Base-by-base conservation (phyloP, 352 stramenopile species). In the Phytophthora sp. region DNA sequence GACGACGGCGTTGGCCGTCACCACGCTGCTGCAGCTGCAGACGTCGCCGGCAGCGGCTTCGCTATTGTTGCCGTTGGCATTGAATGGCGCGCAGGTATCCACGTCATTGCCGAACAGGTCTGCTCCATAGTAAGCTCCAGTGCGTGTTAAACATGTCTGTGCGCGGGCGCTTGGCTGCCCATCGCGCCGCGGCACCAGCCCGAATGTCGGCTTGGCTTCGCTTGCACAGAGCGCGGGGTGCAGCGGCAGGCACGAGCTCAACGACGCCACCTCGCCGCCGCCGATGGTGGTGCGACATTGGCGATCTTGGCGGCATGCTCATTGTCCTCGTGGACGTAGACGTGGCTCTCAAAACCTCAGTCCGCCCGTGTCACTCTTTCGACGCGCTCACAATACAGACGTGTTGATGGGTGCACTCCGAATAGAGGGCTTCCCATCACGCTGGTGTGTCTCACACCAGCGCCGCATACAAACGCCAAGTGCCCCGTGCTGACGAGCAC, bases 391-490 rank as follows among this genome's bases (percentile, higher is more conserved):
- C 11, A 1, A 38, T n/a, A 38, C 32, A 10, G 32, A 38, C 35
- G 23, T 42, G 28, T 32, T 15, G 31, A n/a, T 39, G 34, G 34
- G 34, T 41, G 34, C 34, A 41, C 34, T 41, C 34, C 34, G 34
- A 41, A 41, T 41, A 41, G 15, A 41, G 21, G 30, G 15, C 38
- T 18, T 34, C 11, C 28, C 28, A 34, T n/a, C n/a, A 34, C 31
- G 18, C 24, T 49, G 11, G 32, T 56, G 12, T 64, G 55, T 50
- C 44, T 49, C 55, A 61, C 41, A 39, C 39, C 45, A 43, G 10
- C 8, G 10, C 21, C 28, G 2, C 20, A 55, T 63, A 55, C 54
- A 59, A 65, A 52, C 17, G 13, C n/a, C 37, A 59, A 65, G 56
- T 46, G 35, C 37, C 27, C 45, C 31, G 56, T 66, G 59, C 50